phyloP scores from a whole-genome alignment of 2,329 filamentous ascomycete genomes.

The Ophiocordyceps sinensis region DNA sequence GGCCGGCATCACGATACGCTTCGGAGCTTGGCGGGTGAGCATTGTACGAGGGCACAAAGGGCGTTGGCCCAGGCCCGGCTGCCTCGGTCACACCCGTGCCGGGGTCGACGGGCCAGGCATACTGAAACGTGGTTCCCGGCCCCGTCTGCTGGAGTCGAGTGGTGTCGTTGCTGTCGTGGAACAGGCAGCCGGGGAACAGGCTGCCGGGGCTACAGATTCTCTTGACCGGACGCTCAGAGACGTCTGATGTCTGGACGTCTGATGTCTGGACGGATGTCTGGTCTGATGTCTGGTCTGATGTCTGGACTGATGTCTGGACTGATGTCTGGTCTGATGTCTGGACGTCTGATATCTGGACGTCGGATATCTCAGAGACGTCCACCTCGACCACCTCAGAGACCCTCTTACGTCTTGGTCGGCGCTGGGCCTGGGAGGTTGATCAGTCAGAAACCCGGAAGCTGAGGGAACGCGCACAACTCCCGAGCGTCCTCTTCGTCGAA shows the following conservation, averaged over 20 bases:
- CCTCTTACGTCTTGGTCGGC: background rate
- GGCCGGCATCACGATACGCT: slow-evolving; percentile 2
- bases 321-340: too few relatives aligned
- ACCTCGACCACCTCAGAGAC: too few relatives aligned
- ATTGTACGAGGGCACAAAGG: slow-evolving; percentile 1
- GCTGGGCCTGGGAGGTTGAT: slow-evolving; percentile 1
- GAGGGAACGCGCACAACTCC: background rate
- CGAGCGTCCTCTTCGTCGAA: background rate
- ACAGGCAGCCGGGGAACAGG: too few relatives aligned
- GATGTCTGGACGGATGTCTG: too few relatives aligned
- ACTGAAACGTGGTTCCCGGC: background rate
- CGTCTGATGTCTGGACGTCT: too few relatives aligned
- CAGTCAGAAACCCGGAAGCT: background rate
- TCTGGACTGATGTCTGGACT: too few relatives aligned
- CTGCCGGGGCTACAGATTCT: background rate
- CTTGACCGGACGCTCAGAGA: background rate
- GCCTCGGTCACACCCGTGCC: slow-evolving; percentile 2
- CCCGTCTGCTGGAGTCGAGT: background rate
- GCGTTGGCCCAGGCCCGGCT: background rate
- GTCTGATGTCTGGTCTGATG: too few relatives aligned
- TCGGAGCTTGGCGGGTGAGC: background rate
- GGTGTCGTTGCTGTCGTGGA: background rate
- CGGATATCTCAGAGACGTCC: too few relatives aligned
- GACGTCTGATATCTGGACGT: too few relatives aligned
- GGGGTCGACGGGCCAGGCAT: slow-evolving; percentile 1